These are phyloP conservation scores for Paragyromitra xinjiangensis DNA, from an alignment of 495 filamentous ascomycete species.

Conservation along the genomic window DNA sequence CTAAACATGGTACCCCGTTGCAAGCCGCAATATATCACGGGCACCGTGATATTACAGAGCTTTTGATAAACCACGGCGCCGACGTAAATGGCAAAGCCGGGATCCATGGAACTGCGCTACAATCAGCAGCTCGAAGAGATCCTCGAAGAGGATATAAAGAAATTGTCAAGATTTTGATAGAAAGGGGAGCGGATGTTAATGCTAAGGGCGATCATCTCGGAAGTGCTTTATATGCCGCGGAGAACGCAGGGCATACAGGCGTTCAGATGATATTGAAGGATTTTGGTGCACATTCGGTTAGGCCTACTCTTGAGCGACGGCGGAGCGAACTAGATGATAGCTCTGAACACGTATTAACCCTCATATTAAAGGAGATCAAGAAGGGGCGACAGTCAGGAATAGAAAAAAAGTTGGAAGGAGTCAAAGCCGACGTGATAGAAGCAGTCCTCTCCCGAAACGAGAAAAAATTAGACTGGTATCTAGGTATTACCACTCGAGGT, in stretches of 20 bases:
- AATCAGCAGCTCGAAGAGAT: too few relatives aligned
- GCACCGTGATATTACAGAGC: background rate
- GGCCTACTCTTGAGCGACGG: background rate
- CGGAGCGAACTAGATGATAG: background rate
- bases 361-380: background rate
- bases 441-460: background rate
- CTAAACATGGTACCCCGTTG: background rate
- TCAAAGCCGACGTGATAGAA: background rate
- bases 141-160: background rate
- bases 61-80: background rate
- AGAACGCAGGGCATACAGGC: background rate
- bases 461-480: background rate
- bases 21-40: background rate
- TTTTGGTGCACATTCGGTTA: background rate
- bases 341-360: background rate
- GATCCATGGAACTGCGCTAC: background rate
- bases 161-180: constrained; percentile 9
- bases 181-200: background rate
- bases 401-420: too few relatives aligned
- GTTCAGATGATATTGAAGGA: background rate
- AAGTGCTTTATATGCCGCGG: background rate
- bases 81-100: background rate
- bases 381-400: background rate
- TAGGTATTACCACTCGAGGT: background rate
- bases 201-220: background rate